These are phyloP conservation scores for Penicillium sp. DNA, from an alignment of 2,329 filamentous ascomycete species.

Conservation along the genomic window DNA sequence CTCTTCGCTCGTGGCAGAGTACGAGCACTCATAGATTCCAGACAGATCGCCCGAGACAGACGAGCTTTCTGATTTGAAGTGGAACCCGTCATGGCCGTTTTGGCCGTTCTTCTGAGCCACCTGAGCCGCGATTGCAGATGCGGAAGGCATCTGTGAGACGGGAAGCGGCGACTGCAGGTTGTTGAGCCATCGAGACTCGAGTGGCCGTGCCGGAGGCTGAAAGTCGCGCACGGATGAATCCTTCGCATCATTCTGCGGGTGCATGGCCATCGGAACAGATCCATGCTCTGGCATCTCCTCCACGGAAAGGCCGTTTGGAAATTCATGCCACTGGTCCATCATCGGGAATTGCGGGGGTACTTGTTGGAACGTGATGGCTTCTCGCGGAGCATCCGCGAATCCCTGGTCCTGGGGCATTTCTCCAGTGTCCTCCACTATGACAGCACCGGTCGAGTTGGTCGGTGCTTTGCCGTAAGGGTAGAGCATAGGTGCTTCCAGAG, in stretches of 20 bases:
- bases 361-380: constrained; percentile 33
- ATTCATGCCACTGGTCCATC: constrained; percentile 29
- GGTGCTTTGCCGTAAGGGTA: constrained; percentile 35
- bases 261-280: constrained; percentile 17
- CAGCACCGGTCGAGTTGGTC: constrained; percentile 26
- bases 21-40: constrained; percentile 34
- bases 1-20: constrained; percentile 33
- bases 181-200: constrained; percentile 36
- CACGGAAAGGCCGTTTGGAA: constrained; percentile 14
- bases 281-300: constrained; percentile 18
- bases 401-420: constrained; percentile 30
- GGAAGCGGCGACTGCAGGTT: constrained; percentile 35
- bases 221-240: constrained; percentile 22
- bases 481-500: constrained; percentile 33
- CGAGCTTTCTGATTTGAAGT: constrained; percentile 35
- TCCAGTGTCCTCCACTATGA: constrained; percentile 38
- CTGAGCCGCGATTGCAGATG: constrained; percentile 20
- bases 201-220: constrained; percentile 28
- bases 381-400: constrained; percentile 30
- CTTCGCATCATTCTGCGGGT: constrained; percentile 24
- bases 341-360: constrained; percentile 30
- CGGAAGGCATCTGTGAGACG: constrained; percentile 27
- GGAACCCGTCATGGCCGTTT: constrained; percentile 29
- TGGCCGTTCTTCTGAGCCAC: constrained; percentile 21
- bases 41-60: constrained; percentile 38